These are phyloP conservation scores for Yamadazyma diospyri DNA, from an alignment of 1,139 yeast species.

Conservation along the genomic window DNA sequence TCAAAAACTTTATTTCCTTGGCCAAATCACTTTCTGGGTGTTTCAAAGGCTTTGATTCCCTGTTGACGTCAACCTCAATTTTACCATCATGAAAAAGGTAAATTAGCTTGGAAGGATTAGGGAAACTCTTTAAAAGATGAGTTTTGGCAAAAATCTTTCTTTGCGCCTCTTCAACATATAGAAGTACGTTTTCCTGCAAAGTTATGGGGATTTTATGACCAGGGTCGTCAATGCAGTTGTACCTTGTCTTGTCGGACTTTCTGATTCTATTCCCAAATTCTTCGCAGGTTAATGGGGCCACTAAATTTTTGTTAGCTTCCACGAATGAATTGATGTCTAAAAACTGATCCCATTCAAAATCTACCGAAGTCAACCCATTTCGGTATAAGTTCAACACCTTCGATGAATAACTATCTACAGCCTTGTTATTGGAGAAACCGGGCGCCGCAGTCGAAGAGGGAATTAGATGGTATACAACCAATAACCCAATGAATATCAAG, in stretches of 20 bases:
- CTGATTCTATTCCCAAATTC: conserved; percentile 12
- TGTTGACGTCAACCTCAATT: conserved; percentile 11
- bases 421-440: not conserved
- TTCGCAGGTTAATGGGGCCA: conserved; percentile 13
- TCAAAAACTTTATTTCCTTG: conserved; percentile 5
- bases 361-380: conserved; percentile 6
- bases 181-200: conserved; percentile 12
- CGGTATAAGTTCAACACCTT: conserved; percentile 3
- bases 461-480: not conserved
- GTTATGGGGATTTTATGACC: conserved; percentile 12
- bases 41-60: conserved; percentile 4
- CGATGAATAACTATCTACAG: conserved; percentile 6
- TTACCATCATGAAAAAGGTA: conserved; percentile 14
- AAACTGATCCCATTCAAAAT: conserved; percentile 15
- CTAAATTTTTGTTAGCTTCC: conserved; percentile 5
- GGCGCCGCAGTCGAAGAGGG: not conserved
- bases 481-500: not conserved
- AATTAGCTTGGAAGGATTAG: conserved; percentile 14
- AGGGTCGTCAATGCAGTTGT: conserved; percentile 15
- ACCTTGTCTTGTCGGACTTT: conserved; percentile 13
- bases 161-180: conserved; percentile 10
- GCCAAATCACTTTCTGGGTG: conserved; percentile 3
- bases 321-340: conserved; percentile 11
- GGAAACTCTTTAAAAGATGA: conserved; percentile 11
- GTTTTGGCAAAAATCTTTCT: conserved; percentile 13